Evolutionary conservation across 768 basidiomycete genomes (phyloP), one percentile per base, ranked within the genome.

Genomic region (Phaeotremella skinneri): DNA sequence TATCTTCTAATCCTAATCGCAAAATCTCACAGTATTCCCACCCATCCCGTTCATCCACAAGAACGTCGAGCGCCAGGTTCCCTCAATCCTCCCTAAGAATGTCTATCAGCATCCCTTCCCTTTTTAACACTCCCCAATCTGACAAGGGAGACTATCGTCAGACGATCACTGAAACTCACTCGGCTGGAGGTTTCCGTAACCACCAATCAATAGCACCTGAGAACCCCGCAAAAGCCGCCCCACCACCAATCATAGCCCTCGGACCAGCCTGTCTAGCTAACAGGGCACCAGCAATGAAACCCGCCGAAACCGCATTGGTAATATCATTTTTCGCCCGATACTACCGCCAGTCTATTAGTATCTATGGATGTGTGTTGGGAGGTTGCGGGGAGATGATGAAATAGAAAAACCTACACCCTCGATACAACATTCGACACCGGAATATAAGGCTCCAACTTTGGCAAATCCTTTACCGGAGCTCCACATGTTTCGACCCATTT

Each of bases 261-360:
- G 91, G 89, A 0, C 94, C 92, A 0, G 90, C 85, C 70, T 89
- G 85, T 37, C 90, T 83, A 9, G 92, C 93, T 2, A 97, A 84
- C 20, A 96, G 80, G 34, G 88, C 91, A 27, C 94, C 94, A 2
- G 91, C 84, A 3, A 92, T 74, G 74, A 94, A 91, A 1, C 94
- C 94, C 4, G 89, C 87, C 13, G 86, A 83, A 17, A 91, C 83
- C 9, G 91, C 88, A 74, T 98, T 98, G 56, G 85, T 87, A 67
- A 97, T 89, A 76, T 98, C 94, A 71, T 96, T 93, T 79, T 86
- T 91, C 7, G 91, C 93, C 45, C 94, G 91, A 78, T 96, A 98
- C 43, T 14, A 42, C 20, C 34, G 39, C 9, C 25, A 20, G 25
- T n/a, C 20, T 52, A 32, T 53, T 31, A 56, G 14, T 55, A 13